Evolutionary conservation across 164 flowering plant species (phyloP), one percentile per base, ranked within the genome.

Genomic region (Berberis thunbergii): DNA sequence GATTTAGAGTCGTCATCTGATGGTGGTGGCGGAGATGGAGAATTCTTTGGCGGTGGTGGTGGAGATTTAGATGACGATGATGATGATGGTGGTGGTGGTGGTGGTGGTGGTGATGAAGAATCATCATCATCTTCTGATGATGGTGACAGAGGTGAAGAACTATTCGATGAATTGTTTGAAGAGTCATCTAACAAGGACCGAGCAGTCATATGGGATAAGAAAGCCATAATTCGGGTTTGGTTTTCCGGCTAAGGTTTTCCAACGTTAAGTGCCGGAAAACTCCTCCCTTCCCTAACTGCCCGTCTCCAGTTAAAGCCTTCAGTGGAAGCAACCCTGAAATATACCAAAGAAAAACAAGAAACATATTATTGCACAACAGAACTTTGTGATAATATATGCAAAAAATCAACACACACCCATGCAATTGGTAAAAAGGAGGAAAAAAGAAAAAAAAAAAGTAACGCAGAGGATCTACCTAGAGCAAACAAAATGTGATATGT

Each of bases 131-230:
- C 26, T 26, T 41, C 44, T 1, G 54, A 46, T 7, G 65, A 41
- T 8, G 64, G 43, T 26, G 59, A 13, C 38, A 50, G 66, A 9
- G 66, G 66, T 9, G 52, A 76, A 41, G 65, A 49, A 12, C 49
- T 3, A 2, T 57, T n/a, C 1, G 71, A 7, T 26, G 77, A 49
- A 10, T 74, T 49, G 39, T 72, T 49, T 38, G 68, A 48, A 6
- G 66, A 64, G 59, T 52, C 67, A 26, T 26, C 26, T 26, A 26
- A 26, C 26, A 26, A 26, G 26, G 63, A 43, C 42, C 50, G 61
- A 65, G 62, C 61, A 48, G 62, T 56, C 60, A 65, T 53, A 70
- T 59, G 65, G 59, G 69, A 61, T 42, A 69, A 70, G 69, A 70
- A 26, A 26, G 26, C 26, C 26, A 26, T 26, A 26, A 26, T 70